Conservation (phyloP, 257 asterid genomes). For the Verbena officinalis region DNA sequence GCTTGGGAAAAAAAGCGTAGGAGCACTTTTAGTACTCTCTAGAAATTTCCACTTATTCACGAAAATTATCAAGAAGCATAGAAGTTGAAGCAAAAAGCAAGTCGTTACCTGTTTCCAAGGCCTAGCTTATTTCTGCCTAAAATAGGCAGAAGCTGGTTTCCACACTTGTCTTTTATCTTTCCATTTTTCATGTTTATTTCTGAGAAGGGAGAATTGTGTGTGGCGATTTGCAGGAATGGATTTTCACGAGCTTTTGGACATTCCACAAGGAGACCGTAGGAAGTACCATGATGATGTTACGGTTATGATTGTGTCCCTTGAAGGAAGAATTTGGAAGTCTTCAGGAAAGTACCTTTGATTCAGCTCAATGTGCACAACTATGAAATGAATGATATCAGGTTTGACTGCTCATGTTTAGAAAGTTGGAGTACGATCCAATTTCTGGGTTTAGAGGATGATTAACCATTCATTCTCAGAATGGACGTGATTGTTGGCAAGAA, state of each 20-base stretch:
- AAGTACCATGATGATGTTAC: conserved; percentile 97
- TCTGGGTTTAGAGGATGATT: conserved; percentile 23
- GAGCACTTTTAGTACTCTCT: no score
- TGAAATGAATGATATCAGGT: conserved; percentile 11
- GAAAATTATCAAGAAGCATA: no score
- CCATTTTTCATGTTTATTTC: neutral
- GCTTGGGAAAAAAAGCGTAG: no score
- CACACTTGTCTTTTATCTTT: no score
- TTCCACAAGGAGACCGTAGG: conserved; percentile 95
- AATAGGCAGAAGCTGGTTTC: no score
- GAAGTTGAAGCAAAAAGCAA: no score
- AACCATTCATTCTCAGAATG: conserved; percentile 26
- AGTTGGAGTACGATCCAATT: conserved; percentile 1
- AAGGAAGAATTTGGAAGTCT: conserved; percentile 96
- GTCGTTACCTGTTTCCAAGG: no score
- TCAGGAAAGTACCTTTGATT: conserved; percentile 91
- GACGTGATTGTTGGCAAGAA: conserved; percentile 30
- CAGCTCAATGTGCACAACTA: conserved; percentile 21
- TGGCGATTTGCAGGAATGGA: conserved; percentile 72
- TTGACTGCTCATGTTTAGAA: conserved; percentile 13
- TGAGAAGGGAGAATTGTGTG: neutral
- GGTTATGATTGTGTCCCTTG: conserved; percentile 97
- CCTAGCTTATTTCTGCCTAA: no score
- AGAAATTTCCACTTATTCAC: no score
- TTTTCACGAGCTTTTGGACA: conserved; percentile 91